Percentiles rank a stretch among this genome's conserved stretches.
These are phyloP conservation scores for Scheffersomyces insectosa DNA, from an alignment of 1,139 yeast species.

Conservation along the genomic window DNA sequence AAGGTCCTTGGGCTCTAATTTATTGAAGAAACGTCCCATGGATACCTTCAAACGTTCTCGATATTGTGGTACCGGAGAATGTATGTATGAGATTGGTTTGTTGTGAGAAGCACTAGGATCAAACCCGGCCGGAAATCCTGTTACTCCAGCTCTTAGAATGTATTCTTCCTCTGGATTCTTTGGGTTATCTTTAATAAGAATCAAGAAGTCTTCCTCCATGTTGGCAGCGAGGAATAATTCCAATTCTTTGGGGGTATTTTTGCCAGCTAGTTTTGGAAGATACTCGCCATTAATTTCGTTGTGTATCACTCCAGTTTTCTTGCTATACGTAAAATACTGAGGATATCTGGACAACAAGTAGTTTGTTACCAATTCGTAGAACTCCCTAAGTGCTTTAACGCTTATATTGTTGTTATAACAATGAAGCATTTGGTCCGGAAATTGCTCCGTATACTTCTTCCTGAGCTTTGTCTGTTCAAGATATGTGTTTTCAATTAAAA, in stretches of 20 bases:
- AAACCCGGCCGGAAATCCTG: conserved; percentile 47
- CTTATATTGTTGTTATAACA: conserved; percentile 20
- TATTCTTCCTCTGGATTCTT: conserved; percentile 35
- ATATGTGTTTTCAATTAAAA: conserved; percentile 40
- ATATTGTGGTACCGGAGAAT: conserved; percentile 46
- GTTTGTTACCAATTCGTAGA: conserved; percentile 27
- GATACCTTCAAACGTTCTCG: conserved; percentile 29
- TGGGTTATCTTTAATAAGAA: conserved; percentile 39
- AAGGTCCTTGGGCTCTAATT: conserved; percentile 35
- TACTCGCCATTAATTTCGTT: conserved; percentile 31
- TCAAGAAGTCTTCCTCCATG: conserved; percentile 43
- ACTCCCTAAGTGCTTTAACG: conserved; percentile 31
- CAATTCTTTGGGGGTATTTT: conserved; percentile 19
- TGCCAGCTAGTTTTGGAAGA: conserved; percentile 23
- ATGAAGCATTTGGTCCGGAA: conserved; percentile 25
- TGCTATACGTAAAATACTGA: conserved; percentile 23
- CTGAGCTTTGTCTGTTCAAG: conserved; percentile 23
- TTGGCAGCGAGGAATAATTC: conserved; percentile 26
- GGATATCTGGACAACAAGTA: conserved; percentile 37
- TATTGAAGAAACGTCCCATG: conserved; percentile 41
- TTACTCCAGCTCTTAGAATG: conserved; percentile 32
- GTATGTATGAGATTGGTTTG: conserved; percentile 40
- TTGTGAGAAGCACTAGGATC: conserved; percentile 37
- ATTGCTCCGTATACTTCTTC: conserved; percentile 16
- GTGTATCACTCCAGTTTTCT: conserved; percentile 13